Evolutionary conservation across 495 filamentous ascomycete genomes (phyloP), one percentile per base, ranked within the genome.

Genomic region (Aspergillus sclerotiicarbonarius): DNA sequence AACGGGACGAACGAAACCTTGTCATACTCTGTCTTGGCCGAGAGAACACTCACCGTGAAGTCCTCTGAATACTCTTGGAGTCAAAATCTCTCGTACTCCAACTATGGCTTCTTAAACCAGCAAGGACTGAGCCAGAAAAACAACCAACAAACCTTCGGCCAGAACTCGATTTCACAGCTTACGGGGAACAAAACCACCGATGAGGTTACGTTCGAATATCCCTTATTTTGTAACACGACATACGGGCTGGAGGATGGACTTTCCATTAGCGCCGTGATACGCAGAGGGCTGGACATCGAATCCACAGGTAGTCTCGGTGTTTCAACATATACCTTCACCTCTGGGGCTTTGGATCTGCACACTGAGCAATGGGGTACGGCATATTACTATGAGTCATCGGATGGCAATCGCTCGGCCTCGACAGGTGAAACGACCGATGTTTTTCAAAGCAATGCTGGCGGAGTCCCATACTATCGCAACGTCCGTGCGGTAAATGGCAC

Each of bases 81-180:
- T 0, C 91, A 95, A 62, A 72, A 61, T 0, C 75, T 90, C 4
- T 68, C 68, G 0, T 89, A 74, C 54, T 67, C 63, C 0, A 91
- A 89, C 61, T 69, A 73, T 21, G 87, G 86, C n/a, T 65, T 73
- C 19, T 70, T 90, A 47, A 80, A 79, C 8, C 74, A 76, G 39
- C 67, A 79, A 41, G 89, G 88, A 16, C 81, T 81, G 53, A 76
- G 79, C 49, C 86, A 91, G 64, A 59, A 77, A 49, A 91, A 84
- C 55, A 73, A 74, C 31, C 84, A 91, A 64, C 66, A 67, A 54
- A 90, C 87, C 1, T 70, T 69, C 1, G 90, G 89, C n/a, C 67
- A 87, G 56, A 57, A 63, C 13, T 79, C 78, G n/a, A 77, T 78
- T 3, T 73, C 67, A 1, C 67, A 72, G 6, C 74, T 66, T 46